These are phyloP conservation scores for Salvia sclarea DNA, from an alignment of 305 asterid genomes.

Conservation along the genomic window DNA sequence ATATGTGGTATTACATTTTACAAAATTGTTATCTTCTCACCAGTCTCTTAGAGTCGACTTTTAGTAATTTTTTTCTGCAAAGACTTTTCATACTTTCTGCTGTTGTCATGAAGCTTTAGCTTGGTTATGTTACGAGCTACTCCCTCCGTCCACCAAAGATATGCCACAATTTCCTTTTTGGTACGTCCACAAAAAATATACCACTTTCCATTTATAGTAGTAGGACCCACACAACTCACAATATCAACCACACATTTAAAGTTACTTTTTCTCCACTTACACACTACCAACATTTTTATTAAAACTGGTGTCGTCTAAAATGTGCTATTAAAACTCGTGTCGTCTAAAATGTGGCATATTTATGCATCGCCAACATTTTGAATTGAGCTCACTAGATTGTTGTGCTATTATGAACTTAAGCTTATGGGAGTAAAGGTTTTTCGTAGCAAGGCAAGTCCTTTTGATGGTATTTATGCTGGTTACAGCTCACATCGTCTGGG, in stretches of 20 bases:
- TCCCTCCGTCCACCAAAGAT: too few relatives aligned
- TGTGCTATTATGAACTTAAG: background rate
- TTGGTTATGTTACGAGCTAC: background rate
- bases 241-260: too few relatives aligned
- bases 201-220: too few relatives aligned
- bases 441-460: constrained; percentile 2
- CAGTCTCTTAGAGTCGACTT: background rate
- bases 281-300: too few relatives aligned
- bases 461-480: background rate
- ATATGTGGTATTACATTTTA: background rate
- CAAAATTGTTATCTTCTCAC: background rate
- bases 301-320: too few relatives aligned
- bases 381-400: background rate
- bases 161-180: too few relatives aligned
- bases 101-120: constrained; percentile 5
- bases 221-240: too few relatives aligned
- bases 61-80: background rate
- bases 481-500: background rate
- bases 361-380: background rate
- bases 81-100: background rate
- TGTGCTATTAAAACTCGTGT: too few relatives aligned
- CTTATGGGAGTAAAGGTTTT: background rate
- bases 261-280: too few relatives aligned
- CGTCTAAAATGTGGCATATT: too few relatives aligned
- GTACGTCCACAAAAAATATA: too few relatives aligned